Evolutionary conservation across 169 alveolate genomes (phyloP).

Genomic region (Perkinsus chesapeaki): DNA sequence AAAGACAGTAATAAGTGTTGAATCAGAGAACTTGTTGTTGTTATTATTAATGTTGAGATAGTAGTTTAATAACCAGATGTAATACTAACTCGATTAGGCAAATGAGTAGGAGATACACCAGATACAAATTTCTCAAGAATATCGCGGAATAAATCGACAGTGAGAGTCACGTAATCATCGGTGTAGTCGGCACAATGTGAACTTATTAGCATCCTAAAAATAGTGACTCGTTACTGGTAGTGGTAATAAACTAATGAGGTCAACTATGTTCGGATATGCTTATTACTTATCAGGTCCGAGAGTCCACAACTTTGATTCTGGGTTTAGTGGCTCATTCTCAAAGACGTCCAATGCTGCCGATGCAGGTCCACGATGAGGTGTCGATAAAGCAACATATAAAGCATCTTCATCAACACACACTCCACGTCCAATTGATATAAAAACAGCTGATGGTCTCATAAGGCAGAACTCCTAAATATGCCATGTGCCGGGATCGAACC

Average conservation of each 20-base stretch:
- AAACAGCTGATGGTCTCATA: constrained; percentile 37
- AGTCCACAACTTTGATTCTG: constrained; percentile 35
- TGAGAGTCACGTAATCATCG: background rate
- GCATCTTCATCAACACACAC: constrained; percentile 30
- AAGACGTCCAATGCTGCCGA: constrained; percentile 49
- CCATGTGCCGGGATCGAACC: background rate
- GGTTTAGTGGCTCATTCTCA: constrained; percentile 37
- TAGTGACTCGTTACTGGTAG: background rate
- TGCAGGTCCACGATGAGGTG: background rate
- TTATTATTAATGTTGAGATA: too few relatives aligned
- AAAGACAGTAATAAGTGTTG: too few relatives aligned
- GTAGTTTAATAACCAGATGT: background rate
- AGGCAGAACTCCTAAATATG: constrained; percentile 21
- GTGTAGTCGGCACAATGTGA: constrained; percentile 35
- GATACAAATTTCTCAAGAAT: background rate
- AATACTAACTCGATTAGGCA: background rate
- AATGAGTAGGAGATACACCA: background rate
- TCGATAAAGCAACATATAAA: background rate
- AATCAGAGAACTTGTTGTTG: too few relatives aligned
- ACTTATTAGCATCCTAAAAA: constrained; percentile 28
- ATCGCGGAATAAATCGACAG: background rate
- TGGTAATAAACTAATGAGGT: background rate
- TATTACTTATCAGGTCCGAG: background rate
- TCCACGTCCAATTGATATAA: constrained; percentile 47
- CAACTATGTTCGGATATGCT: background rate